A percentile compares a stretch with the other conserved stretches of the same genome.
phyloP scores from a whole-genome alignment of 768 basidiomycete genomes.

The Podaxis mareebaensis region DNA sequence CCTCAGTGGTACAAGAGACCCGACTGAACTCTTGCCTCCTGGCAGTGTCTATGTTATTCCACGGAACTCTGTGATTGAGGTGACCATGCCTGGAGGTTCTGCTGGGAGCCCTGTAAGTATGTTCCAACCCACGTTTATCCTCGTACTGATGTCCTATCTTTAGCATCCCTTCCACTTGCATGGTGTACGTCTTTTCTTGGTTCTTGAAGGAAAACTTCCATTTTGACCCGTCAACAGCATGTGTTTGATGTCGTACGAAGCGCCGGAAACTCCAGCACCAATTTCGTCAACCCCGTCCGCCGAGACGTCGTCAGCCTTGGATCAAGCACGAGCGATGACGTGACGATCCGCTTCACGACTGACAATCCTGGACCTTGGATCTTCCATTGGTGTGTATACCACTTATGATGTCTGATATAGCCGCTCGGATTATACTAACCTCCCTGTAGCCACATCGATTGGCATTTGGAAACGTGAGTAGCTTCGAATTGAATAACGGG shows the following conservation, averaged over 20 bases:
- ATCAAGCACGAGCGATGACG: constrained; percentile 23
- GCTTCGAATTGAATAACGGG: neutral
- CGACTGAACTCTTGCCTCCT: constrained; percentile 35
- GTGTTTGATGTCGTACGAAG: constrained; percentile 43
- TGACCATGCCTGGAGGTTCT: constrained; percentile 32
- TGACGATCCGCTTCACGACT: constrained; percentile 57
- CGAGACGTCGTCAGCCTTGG: constrained; percentile 34
- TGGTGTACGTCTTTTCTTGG: constrained; percentile 34
- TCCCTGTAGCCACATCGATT: constrained; percentile 38
- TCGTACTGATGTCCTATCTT: neutral
- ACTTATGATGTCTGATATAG: neutral
- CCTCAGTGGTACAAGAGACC: constrained; percentile 35
- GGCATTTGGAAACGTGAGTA: constrained; percentile 35
- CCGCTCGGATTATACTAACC: neutral
- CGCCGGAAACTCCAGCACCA: constrained; percentile 34
- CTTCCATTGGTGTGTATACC: constrained; percentile 37
- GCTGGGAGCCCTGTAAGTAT: constrained; percentile 35
- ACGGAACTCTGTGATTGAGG: constrained; percentile 42
- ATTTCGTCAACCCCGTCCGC: constrained; percentile 36
- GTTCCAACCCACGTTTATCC: neutral
- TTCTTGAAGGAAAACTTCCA: neutral
- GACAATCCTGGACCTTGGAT: constrained; percentile 52
- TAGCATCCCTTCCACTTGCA: constrained; percentile 52
- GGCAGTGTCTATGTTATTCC: constrained; percentile 42
- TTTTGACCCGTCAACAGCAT: constrained; percentile 30